Evolutionary conservation across 768 basidiomycete species (phyloP), one percentile per base, ranked within the genome.

Genomic region (Guyanaporus albipodus): DNA sequence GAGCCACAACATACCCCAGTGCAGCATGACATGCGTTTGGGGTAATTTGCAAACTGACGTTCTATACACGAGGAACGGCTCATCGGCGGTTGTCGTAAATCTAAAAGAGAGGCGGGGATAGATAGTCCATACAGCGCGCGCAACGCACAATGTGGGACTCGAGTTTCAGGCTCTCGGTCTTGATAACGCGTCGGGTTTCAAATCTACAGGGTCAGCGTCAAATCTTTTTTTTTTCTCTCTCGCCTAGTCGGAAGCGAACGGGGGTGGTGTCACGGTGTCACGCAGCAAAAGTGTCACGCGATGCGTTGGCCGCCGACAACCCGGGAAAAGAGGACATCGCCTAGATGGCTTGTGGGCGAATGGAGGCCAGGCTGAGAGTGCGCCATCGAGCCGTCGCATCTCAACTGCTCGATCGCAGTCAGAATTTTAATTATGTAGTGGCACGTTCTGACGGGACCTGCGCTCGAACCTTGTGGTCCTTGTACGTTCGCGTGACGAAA

Each of bases 181-280:
- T 23, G 34, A 36, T 51, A 38, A 47, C 35, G 23, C n/a, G 19
- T 31, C 38, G 31, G 24, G 58, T 60, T 59, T 59, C 58, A 48
- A 41, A 23, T 52, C 33, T 27, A n/a, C 49, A 59, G 49, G 53
- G 42, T 32, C 35, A 41, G 9, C 26, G 26, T 37, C 44, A 40
- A 24, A 15, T 32, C 14, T 32, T 32, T 46, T 40, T 42, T 21
- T 42, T 47, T 42, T 53, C 41, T 49, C 38, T 18, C 34, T 41
- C 50, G 37, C 50, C 43, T 44, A 31, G n/a, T 23, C 59, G 60
- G 59, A 59, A 56, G 57, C 57, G 60, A 56, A 48, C 56, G 52
- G 52, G 37, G 34, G 41, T n/a, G n/a, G n/a, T n/a, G n/a, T n/a
- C n/a, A n/a, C n/a, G n/a, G n/a, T n/a, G n/a, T n/a, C n/a, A n/a